Evolutionary conservation across 1,284 basidiomycete genomes (phyloP), one percentile per base, ranked within the genome.

Genomic region (Anthracocystis walkeri): DNA sequence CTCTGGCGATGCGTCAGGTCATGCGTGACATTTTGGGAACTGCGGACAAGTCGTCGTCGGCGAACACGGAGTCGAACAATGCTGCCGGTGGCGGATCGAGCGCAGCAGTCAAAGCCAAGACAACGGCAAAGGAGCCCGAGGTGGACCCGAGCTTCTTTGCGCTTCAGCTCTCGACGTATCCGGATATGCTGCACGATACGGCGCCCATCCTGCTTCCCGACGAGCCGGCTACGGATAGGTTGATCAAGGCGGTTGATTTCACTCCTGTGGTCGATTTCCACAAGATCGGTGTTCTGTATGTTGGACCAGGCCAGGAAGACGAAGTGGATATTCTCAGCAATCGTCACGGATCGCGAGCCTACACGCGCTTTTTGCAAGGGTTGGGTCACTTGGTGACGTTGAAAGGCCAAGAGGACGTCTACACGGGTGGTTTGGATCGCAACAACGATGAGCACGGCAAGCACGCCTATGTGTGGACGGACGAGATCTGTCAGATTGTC

Each of bases 211-310:
- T 87, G 21, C 85, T 90, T 6, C 88, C 88, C 5, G 84, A 87
- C 33, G 87, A 88, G 54, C 86, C 87, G 5, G 83, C 85, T 12
- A 89, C 92, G 51, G 87, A 89, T 2, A 90, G 93, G 40, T 86
- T 90, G 3, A 88, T 95, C 76, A 88, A 90, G 16, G 89, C 89
- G 4, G 88, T 99, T 35, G 95, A 98, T 81, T 88, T 90, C 46
- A 92, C 93, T 57, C 95, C 95, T 0, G 95, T 98, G 70, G 97
- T 99, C 73, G 97, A 99, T 86, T 96, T 94, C 1, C 93, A 97
- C 87, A 96, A 97, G 86, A 92, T 99, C 44, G 97, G 95, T 3
- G 92, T 99, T 42, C 88, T 99, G 86, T 99, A 98, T 83, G 96
- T 96, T 46, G 96, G 92, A 0, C 93, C 94, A 2, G 93, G 93